Evolutionary conservation across 164 flowering plant genomes (phyloP), one percentile per base, ranked within the genome.

Genomic region (Sextonia rubra): DNA sequence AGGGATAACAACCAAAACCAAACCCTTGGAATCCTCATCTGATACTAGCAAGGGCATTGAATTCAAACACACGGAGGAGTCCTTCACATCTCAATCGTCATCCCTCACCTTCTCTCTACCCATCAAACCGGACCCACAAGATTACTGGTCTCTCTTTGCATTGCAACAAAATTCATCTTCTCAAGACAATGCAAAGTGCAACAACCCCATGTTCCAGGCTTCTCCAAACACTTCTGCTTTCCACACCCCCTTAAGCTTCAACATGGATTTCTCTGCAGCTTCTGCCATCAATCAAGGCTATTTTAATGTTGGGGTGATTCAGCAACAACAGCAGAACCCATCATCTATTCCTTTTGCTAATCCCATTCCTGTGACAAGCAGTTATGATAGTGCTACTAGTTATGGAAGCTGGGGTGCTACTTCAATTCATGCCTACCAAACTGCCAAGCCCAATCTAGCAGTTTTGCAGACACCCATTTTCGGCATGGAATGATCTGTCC

Each of bases 381-480:
- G 56, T 71, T 71, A 71, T 61, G 73, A 71, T 22, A 17, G 66
- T 60, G 20, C 44, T 7, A 32, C 77, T 63, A 75, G 82, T 70
- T 75, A 79, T 74, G 80, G 80, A 4, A 79, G 77, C 68, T 80
- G 85, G 84, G 79, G 76, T 64, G 47, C 86, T 65, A 85, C 82
- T 60, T 64, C 83, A 66, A 66, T 71, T 66, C 89, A 82, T 76
- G 75, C 85, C 30, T 79, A 71, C 71, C 89, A 84, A 74, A 12
- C 86, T 79, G 83, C 81, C 56, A 90, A 85, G 69, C 79, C 86
- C 3, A 87, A 69, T 75, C 76, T 85, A 2, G 78, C 88, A n/a
- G 83, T 83, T 66, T 87, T 82, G 67, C 94, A 87, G 87, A 88
- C 91, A 68, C 89, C 94, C 24, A 88, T 90, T 73, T 90, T 79